Base-by-base conservation (phyloP, 2,329 filamentous ascomycete genomes). In the Incumbomyces lentus region DNA sequence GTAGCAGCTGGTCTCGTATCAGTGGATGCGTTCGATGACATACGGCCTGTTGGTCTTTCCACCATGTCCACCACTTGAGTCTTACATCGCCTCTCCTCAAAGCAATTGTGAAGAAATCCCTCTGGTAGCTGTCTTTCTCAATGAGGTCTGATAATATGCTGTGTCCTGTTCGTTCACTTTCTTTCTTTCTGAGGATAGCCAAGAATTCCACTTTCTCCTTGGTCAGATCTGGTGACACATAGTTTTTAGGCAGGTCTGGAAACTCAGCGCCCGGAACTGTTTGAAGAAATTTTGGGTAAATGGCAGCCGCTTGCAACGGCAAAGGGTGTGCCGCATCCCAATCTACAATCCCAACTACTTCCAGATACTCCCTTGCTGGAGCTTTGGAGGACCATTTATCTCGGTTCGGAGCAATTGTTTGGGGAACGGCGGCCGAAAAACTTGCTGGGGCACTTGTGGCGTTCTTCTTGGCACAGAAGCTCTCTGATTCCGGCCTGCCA, bases 291-390 rank as follows among this genome's bases (percentile, higher is more conserved):
- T 44, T 35, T 14, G 41, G 30, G 18, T 36, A 36, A 33, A 44
- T 35, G 2, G 31, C 41, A 10, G 41, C 41, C 12, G 4, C 13
- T 29, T 44, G 41, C 13, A 44, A 19, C 6, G 41, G 41, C 26
- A 44, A 7, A 3, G 41, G 41, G 3, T 44, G 41, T 13, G 41
- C 41, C 3, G 17, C 16, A 29, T 44, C 41, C 41, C 41, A 44
- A 14, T 44, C 41, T 8, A 44, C 33, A 30, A 44, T 35, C 5
- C 31, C 41, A 19, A 16, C 32, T 2, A 36, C 19, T 14, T 44
- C 36, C 22, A 44, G 5, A 3, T 43, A 12, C n/a, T 43, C 40
- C 13, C 8, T 11, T 4, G 5, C 22, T 26, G 22, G 22, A 26
- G 22, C 22, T 26, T 8, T 8, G 8, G 22, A 26, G 22, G 22